Evolutionary conservation across 2,329 filamentous ascomycete genomes (phyloP), one percentile per base, ranked within the genome.

Genomic region (Ophiostoma sp.): DNA sequence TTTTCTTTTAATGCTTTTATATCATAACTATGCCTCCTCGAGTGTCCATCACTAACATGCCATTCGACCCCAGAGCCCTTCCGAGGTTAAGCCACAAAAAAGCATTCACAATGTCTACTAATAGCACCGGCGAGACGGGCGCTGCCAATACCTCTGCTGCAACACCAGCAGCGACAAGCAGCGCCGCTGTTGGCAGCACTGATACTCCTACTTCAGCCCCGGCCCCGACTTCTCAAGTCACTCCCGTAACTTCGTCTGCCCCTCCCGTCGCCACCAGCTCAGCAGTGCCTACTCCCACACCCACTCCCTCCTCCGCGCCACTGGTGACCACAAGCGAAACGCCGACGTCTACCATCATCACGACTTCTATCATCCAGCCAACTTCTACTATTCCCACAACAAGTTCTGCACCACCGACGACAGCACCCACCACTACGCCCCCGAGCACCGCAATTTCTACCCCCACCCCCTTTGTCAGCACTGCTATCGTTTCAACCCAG

Each of bases 401-500:
- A 1, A 49, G 70, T 18, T 69, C 69, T 12, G 67, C 70, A 41
- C 55, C 72, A 11, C 70, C 75, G 16, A 72, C 40, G 16, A 42
- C 38, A 11, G 8, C 74, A 38, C 18, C 74, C 9, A 67, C 73
- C 45, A 44, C 64, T 0, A 60, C 74, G 18, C 44, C 67, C 0
- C 40, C 70, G 60, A 42, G 40, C 40, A 42, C 40, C 3, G 3
- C 18, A 3, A 18, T 41, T 12, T 11, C 11, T 58, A 58, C 52
- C 11, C 14, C 52, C 12, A 11, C 68, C 2, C 45, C 55, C 8
- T n/a, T 16, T 42, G 27, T 75, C 16, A 70, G 67, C 16, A 72
- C 72, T 5, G 55, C 69, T 2, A 62, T 67, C 87, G 84, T 76
- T 40, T 68, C 70, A 7, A 60, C 66, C 27, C 64, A 49, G 64